phyloP scores from a whole-genome alignment of 768 basidiomycete species.

The Termitomyces sp. region DNA sequence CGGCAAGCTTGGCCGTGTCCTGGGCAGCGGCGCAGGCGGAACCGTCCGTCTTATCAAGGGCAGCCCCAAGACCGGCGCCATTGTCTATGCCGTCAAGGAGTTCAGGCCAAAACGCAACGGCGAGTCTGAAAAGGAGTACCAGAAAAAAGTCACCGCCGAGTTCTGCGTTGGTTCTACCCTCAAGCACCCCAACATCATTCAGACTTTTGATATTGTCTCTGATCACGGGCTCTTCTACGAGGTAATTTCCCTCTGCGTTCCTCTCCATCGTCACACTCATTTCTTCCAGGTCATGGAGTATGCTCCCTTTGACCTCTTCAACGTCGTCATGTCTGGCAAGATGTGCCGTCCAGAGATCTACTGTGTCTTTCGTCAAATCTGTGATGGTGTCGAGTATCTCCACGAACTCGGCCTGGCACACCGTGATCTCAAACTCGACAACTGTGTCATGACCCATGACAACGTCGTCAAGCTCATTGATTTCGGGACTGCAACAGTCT shows the following conservation, averaged over 20 bases:
- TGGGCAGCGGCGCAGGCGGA: slow-evolving; percentile 97
- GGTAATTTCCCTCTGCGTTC: slow-evolving; percentile 30
- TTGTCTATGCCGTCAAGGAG: slow-evolving; percentile 94
- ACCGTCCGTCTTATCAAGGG: slow-evolving; percentile 96
- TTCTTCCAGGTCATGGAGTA: slow-evolving; percentile 92
- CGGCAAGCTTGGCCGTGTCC: slow-evolving; percentile 95
- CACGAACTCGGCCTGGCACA: slow-evolving; percentile 97
- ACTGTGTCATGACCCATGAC: slow-evolving; percentile 96
- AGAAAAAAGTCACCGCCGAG: slow-evolving; percentile 99
- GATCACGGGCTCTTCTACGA: slow-evolving; percentile 99
- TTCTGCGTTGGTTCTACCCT: slow-evolving; percentile 95
- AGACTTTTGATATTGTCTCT: slow-evolving; percentile 96
- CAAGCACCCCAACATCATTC: slow-evolving; percentile 94
- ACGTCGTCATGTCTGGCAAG: slow-evolving; percentile 98
- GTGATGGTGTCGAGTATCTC: slow-evolving; percentile 95
- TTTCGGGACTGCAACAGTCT: slow-evolving; percentile 99
- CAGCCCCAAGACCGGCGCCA: slow-evolving; percentile 71
- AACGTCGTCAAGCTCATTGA: slow-evolving; percentile 99
- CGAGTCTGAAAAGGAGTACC: slow-evolving; percentile 94
- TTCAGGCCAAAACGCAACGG: slow-evolving; percentile 86
- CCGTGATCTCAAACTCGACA: slow-evolving; percentile 98
- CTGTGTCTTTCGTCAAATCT: slow-evolving; percentile 98
- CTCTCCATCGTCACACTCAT: slow-evolving; percentile 2
- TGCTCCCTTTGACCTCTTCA: slow-evolving; percentile 96
- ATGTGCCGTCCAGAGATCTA: slow-evolving; percentile 98